A percentile compares a stretch with the other conserved stretches of the same genome.
phyloP scores from a whole-genome alignment of 805 yeast species.

The Teunomyces lycoperdinae region DNA sequence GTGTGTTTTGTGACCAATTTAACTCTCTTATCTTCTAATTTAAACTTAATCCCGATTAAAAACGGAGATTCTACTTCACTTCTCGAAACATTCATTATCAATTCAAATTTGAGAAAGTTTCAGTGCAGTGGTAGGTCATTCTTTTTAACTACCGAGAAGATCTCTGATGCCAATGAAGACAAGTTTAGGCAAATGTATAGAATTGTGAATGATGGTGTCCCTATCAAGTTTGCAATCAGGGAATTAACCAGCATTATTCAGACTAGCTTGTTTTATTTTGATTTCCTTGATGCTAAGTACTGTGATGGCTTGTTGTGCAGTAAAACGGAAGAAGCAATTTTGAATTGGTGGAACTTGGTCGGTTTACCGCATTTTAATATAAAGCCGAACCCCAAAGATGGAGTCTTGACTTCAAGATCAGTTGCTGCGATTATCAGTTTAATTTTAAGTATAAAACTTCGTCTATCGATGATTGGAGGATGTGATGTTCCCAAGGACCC shows the following conservation, averaged over 20 bases:
- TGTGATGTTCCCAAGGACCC: conserved; percentile 77
- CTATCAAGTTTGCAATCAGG: conserved; percentile 61
- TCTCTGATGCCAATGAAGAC: conserved; percentile 75
- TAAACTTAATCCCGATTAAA: conserved; percentile 69
- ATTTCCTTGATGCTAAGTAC: conserved; percentile 59
- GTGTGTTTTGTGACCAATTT: conserved; percentile 74
- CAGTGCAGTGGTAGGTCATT: conserved; percentile 87
- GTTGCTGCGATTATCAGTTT: conserved; percentile 81
- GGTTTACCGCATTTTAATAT: conserved; percentile 51
- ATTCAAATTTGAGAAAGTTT: conserved; percentile 71
- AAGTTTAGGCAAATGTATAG: conserved; percentile 76
- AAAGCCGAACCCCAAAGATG: conserved; percentile 48
- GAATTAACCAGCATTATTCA: conserved; percentile 77
- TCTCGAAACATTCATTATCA: conserved; percentile 62
- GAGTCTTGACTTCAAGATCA: conserved; percentile 59
- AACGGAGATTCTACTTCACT: conserved; percentile 52
- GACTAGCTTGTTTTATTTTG: conserved; percentile 73
- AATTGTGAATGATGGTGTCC: conserved; percentile 48
- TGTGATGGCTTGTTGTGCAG: conserved; percentile 87
- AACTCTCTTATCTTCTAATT: conserved; percentile 72
- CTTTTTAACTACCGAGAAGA: conserved; percentile 57
- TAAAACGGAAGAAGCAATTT: conserved; percentile 68
- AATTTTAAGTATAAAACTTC: conserved; percentile 65
- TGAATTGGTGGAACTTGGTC: conserved; percentile 77
- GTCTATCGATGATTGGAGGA: conserved; percentile 38